Base-by-base conservation (phyloP, 805 yeast species). In the Candida khao-thaluensis region DNA sequence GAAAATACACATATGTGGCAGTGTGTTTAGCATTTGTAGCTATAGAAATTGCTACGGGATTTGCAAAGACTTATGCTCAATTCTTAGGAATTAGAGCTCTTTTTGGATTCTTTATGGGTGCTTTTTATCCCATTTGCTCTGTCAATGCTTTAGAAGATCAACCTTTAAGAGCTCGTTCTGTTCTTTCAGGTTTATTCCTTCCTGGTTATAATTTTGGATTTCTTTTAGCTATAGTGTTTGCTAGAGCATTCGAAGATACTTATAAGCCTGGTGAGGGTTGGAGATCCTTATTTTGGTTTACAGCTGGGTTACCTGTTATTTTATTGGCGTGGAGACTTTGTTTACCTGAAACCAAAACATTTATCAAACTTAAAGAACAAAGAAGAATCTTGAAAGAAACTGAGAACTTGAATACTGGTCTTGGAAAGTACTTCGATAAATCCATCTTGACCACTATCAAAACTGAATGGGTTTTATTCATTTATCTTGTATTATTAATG, bases 271-370 rank as follows among this genome's bases (percentile, higher is more conserved):
- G 60, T 3, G 76, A 79, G 45, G 72, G 76, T 5, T 83, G 91
- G 91, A 69, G 87, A 52, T 72, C 85, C 1, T 62, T 82, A 30
- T 82, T 79, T 60, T 83, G 89, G 89, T 82, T 84, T 53, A 72
- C 79, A 20, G 75, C 87, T n/a, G 81, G 81, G 23, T 76, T 82
- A 7, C 82, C 86, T 2, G 71, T 77, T 9, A 51, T 82, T 12
- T 64, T 83, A 37, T 71, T 81, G 31, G 42, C 65, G 17, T 81
- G 82, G 81, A 71, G 89, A 58, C 47, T 69, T 43, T 57, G 63
- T 29, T 65, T 75, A 34, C 85, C 85, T 2, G 89, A 83, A 59
- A 76, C 85, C 6, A 76, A 74, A 30, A 66, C 72, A 10, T 81
- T 71, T 53, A 45, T 62, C 7, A 59, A 59, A 11, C 43, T 59